Evolutionary conservation across 2,329 filamentous ascomycete genomes (phyloP).

Genomic region (Cryphonectria nitschkei): DNA sequence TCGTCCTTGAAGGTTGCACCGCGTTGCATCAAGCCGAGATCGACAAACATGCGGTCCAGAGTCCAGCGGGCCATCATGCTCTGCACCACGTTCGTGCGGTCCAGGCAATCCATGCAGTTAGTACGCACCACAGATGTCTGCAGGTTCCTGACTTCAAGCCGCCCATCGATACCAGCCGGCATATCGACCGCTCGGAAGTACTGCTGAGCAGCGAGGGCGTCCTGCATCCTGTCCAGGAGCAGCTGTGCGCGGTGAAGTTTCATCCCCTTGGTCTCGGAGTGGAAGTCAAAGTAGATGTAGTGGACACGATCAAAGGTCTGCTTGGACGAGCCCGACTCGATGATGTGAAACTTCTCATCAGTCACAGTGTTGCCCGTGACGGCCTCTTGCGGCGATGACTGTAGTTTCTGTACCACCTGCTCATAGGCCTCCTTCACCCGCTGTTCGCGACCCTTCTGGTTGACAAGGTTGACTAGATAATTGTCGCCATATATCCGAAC

Average conservation of each 20-base stretch:
- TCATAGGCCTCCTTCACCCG: conserved; percentile 93
- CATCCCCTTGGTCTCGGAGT: conserved; percentile 94
- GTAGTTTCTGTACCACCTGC: conserved; percentile 77
- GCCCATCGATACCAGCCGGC: conserved; percentile 70
- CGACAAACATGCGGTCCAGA: conserved; percentile 84
- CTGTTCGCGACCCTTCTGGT: conserved; percentile 90
- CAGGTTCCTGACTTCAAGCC: conserved; percentile 76
- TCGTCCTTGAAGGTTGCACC: conserved; percentile 78
- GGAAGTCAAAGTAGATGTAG: conserved; percentile 98
- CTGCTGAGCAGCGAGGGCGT: conserved; percentile 75
- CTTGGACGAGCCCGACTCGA: conserved; percentile 64
- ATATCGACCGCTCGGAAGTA: conserved; percentile 94
- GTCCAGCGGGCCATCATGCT: conserved; percentile 93
- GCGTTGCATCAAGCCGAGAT: conserved; percentile 75
- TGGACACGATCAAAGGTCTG: conserved; percentile 81
- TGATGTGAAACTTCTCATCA: conserved; percentile 78
- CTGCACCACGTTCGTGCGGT: conserved; percentile 97
- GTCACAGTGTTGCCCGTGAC: conserved; percentile 69
- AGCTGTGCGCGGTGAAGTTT: conserved; percentile 90
- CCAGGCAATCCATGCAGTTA: conserved; percentile 99
- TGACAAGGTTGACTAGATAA: conserved; percentile 95
- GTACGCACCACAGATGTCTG: conserved; percentile 93
- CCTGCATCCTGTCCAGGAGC: conserved; percentile 79
- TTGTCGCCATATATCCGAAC: conserved; percentile 94
- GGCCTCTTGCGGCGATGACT: conserved; percentile 69